A percentile compares a stretch with the other conserved stretches of the same genome.
Conservation (phyloP, 2,329 filamentous ascomycete genomes). For the Macroventuria anomochaeta region DNA sequence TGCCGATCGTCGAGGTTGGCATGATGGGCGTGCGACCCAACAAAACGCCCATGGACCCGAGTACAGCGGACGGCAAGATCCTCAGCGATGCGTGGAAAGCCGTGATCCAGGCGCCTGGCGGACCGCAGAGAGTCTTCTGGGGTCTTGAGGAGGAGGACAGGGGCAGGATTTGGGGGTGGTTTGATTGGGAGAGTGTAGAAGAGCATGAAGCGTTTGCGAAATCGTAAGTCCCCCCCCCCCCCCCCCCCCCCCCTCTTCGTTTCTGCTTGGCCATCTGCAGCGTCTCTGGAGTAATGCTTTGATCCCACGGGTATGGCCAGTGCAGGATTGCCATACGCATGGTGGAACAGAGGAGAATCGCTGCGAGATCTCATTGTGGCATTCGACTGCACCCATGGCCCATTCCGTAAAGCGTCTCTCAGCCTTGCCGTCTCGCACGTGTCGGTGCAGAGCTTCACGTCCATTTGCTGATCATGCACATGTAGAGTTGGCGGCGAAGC, state of each 20-base stretch:
- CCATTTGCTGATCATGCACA: too few relatives aligned
- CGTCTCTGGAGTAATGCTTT: too few relatives aligned
- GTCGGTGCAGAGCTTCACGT: too few relatives aligned
- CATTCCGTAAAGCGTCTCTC: too few relatives aligned
- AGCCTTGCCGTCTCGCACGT: too few relatives aligned
- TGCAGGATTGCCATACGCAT: too few relatives aligned
- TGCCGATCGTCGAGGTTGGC: constrained; percentile 13
- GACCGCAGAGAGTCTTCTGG: background rate
- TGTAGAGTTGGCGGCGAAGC: background rate
- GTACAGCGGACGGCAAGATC: background rate
- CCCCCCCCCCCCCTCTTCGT: too few relatives aligned
- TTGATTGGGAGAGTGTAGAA: constrained; percentile 11
- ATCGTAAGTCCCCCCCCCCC: background rate
- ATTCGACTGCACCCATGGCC: too few relatives aligned
- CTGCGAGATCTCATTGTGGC: too few relatives aligned
- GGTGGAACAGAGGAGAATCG: too few relatives aligned
- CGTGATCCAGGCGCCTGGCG: background rate
- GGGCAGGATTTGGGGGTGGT: constrained; percentile 5
- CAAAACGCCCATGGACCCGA: background rate
- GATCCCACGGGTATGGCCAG: too few relatives aligned
- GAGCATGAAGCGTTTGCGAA: constrained; percentile 13
- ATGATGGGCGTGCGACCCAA: constrained; percentile 14
- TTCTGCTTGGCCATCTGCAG: too few relatives aligned
- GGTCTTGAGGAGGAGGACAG: constrained; percentile 10
- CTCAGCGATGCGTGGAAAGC: background rate